Evolutionary conservation across 495 filamentous ascomycete genomes (phyloP).

Genomic region (Penicillium desertorum): DNA sequence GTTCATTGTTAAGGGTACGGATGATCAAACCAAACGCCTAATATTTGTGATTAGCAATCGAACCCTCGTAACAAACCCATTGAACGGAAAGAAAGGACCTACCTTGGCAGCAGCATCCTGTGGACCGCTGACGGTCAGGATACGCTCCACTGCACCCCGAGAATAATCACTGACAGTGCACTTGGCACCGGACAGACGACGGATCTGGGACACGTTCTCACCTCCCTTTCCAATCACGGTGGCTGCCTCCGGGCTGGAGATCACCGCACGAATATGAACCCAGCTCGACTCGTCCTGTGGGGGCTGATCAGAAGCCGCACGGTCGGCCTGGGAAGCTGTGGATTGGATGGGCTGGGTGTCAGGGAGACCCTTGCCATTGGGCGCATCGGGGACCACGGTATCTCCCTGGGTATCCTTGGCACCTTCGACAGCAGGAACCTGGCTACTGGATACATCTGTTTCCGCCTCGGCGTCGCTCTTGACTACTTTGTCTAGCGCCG

Average conservation of each 20-base stretch:
- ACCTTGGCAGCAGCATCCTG: constrained; percentile 98
- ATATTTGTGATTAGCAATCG: constrained; percentile 13
- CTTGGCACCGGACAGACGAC: constrained; percentile 87
- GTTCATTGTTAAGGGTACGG: constrained; percentile 95
- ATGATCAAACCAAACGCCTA: constrained; percentile 98
- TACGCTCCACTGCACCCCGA: constrained; percentile 93
- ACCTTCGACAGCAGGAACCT: constrained; percentile 39
- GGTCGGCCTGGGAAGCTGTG: constrained; percentile 58
- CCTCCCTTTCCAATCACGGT: constrained; percentile 98
- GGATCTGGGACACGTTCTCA: constrained; percentile 95
- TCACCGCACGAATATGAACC: constrained; percentile 95
- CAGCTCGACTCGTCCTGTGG: constrained; percentile 86
- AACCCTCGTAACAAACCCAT: neutral
- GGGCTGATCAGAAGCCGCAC: constrained; percentile 47
- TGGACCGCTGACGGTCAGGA: constrained; percentile 90
- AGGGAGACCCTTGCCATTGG: constrained; percentile 48
- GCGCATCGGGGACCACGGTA: constrained; percentile 74
- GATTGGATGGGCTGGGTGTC: constrained; percentile 66
- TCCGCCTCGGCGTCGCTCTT: constrained; percentile 56
- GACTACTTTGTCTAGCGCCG: constrained; percentile 87
- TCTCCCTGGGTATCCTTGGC: constrained; percentile 55
- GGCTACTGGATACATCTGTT: constrained; percentile 51
- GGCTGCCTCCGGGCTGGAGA: constrained; percentile 93
- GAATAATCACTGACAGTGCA: constrained; percentile 98
- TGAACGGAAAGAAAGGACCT: constrained; percentile 29